Percentiles rank a stretch among this genome's conserved stretches.
phyloP scores from a whole-genome alignment of 192 early-diverging fungal genomes.

The Umbelopsis isabellina region DNA sequence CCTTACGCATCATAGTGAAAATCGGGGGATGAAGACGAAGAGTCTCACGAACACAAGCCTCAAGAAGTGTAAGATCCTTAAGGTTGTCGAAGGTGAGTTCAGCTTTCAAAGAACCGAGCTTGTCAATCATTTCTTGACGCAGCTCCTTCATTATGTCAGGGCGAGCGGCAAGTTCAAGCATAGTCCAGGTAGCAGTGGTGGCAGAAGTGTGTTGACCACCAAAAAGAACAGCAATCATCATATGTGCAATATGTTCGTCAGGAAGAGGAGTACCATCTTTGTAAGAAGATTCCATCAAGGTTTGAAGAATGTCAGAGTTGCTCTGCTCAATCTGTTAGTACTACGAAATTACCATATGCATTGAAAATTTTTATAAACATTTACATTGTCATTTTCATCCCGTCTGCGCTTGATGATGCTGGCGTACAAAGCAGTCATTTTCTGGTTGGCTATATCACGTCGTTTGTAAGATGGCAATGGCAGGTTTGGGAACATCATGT shows the following conservation, averaged over 20 bases:
- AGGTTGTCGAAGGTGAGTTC: conserved; percentile 72
- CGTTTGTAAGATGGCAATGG: conserved; percentile 86
- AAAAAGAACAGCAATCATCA: conserved; percentile 97
- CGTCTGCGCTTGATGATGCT: conserved; percentile 82
- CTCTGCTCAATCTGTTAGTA: conserved; percentile 16
- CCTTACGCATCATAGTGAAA: conserved; percentile 92
- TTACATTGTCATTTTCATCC: conserved; percentile 43
- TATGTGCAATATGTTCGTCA: conserved; percentile 85
- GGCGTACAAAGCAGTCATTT: conserved; percentile 81
- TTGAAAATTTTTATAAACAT: background rate
- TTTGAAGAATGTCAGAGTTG: conserved; percentile 74
- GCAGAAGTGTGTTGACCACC: conserved; percentile 97
- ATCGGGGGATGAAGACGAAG: conserved; percentile 94
- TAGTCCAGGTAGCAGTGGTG: conserved; percentile 90
- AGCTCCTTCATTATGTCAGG: conserved; percentile 72
- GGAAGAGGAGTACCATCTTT: conserved; percentile 85
- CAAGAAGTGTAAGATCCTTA: conserved; percentile 75
- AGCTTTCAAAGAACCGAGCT: conserved; percentile 58
- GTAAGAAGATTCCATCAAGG: conserved; percentile 84
- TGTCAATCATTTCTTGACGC: conserved; percentile 72
- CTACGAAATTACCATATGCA: background rate
- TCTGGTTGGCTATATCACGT: conserved; percentile 82
- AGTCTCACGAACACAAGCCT: conserved; percentile 87
- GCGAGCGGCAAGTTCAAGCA: conserved; percentile 81
- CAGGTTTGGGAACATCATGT: conserved; percentile 91